A percentile compares a stretch with the other conserved stretches of the same genome.
Evolutionary conservation across 441 rosid genomes (phyloP).

Genomic region (Mallotus japonicus): DNA sequence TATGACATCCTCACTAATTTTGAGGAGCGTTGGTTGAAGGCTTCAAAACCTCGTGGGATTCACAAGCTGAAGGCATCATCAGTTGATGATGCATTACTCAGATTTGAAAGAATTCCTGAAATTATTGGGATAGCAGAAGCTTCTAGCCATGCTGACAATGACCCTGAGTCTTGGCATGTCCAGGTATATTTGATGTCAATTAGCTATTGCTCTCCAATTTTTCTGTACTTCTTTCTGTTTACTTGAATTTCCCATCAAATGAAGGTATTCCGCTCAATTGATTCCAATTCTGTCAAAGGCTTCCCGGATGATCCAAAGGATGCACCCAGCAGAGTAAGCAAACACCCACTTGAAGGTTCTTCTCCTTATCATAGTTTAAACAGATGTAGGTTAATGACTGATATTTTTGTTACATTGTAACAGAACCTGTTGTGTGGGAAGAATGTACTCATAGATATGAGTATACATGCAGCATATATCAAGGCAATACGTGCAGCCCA

Average conservation of each 20-base stretch:
- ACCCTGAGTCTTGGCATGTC: conserved; percentile 86
- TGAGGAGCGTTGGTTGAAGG: conserved; percentile 89
- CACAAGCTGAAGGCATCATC: conserved; percentile 49
- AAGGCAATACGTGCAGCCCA: conserved; percentile 96
- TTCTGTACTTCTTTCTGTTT: conserved; percentile 6
- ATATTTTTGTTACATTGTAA: conserved; percentile 24
- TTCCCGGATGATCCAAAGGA: conserved; percentile 91
- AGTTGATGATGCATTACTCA: conserved; percentile 81
- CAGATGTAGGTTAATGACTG: conserved; percentile 15
- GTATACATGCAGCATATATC: conserved; percentile 94
- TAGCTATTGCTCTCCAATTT: conserved; percentile 1
- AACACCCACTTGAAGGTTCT: conserved; percentile 11
- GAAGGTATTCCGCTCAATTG: conserved; percentile 93
- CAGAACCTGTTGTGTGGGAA: conserved; percentile 94
- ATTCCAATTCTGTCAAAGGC: conserved; percentile 86
- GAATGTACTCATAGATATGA: conserved; percentile 89
- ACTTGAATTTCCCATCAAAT: conserved; percentile 15
- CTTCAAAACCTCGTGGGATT: conserved; percentile 69
- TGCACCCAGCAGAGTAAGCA: conserved; percentile 65
- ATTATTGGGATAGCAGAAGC: conserved; percentile 61
- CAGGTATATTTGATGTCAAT: conserved; percentile 53
- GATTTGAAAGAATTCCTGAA: conserved; percentile 76
- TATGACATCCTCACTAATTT: conserved; percentile 87
- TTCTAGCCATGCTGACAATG: conserved; percentile 33
- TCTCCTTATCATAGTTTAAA: background rate